A percentile compares a stretch with the other conserved stretches of the same genome.
Evolutionary conservation across 148 eudicot genomes (phyloP).

Genomic region (Mesembryanthemum crystallinum): DNA sequence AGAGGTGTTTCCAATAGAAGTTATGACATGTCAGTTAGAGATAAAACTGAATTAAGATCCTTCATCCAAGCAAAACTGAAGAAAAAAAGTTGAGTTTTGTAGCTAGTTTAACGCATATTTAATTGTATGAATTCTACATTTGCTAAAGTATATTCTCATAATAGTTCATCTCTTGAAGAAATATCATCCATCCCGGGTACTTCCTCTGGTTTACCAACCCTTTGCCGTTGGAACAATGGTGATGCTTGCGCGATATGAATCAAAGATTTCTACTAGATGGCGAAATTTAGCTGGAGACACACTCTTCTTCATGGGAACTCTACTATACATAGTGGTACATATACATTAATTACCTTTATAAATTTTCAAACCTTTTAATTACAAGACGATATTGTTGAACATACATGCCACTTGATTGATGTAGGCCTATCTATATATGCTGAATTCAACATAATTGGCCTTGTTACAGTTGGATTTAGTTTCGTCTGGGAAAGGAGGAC

Average conservation of each 20-base stretch:
- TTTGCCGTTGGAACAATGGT: constrained; percentile 53
- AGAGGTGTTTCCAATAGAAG: too few species aligned
- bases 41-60: too few species aligned
- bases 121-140: too few species aligned
- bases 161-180: constrained; percentile 17
- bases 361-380: too few species aligned
- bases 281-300: constrained; percentile 55
- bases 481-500: constrained; percentile 56
- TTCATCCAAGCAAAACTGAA: too few species aligned
- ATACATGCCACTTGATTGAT: too few species aligned
- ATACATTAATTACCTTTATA: too few species aligned
- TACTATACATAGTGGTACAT: constrained; percentile 35
- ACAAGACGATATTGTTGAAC: too few species aligned
- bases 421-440: too few species aligned
- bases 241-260: constrained; percentile 50
- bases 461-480: constrained; percentile 52
- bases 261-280: constrained; percentile 50
- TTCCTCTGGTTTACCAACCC: constrained; percentile 72
- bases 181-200: constrained; percentile 76
- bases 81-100: neutral
- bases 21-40: too few species aligned
- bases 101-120: neutral
- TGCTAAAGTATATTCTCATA: too few species aligned
- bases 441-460: neutral
- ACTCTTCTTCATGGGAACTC: constrained; percentile 40